phyloP scores from a whole-genome alignment of 116 monocot species.

The Trichopus zeylanicus region DNA sequence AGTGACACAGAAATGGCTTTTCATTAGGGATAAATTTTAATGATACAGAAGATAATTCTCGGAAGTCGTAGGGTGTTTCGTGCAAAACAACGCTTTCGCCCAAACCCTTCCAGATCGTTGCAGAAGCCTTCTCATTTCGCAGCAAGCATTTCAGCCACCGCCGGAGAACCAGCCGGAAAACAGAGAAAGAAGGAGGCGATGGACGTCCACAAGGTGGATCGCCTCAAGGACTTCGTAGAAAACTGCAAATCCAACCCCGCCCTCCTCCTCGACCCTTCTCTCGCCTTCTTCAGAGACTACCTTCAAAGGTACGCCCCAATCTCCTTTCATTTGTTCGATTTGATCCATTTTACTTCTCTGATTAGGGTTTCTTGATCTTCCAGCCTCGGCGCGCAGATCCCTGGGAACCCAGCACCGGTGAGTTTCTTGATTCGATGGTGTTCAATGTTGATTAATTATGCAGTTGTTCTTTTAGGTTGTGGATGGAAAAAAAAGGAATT shows the following conservation, averaged over 20 bases:
- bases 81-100: too few species aligned
- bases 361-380: background rate
- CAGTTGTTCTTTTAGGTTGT: background rate
- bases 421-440: background rate
- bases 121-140: too few species aligned
- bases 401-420: background rate
- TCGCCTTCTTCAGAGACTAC: constrained; percentile 67
- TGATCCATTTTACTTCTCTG: background rate
- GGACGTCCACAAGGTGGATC: constrained; percentile 34
- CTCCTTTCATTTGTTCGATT: background rate
- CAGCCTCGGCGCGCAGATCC: background rate
- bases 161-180: too few species aligned
- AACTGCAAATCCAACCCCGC: constrained; percentile 53
- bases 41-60: too few species aligned
- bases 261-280: constrained; percentile 55
- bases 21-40: too few species aligned
- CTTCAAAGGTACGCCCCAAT: constrained; percentile 39
- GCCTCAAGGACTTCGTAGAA: constrained; percentile 44
- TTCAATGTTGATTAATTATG: background rate
- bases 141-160: too few species aligned
- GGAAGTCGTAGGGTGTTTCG: too few species aligned
- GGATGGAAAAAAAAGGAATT: background rate
- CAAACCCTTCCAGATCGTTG: too few species aligned
- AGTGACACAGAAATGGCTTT: too few species aligned
- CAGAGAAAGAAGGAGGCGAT: constrained; percentile 13